Evolutionary conservation across 73 alveolate genomes (phyloP), one percentile per base, ranked within the genome.

Genomic region (Uronychia binucleata): DNA sequence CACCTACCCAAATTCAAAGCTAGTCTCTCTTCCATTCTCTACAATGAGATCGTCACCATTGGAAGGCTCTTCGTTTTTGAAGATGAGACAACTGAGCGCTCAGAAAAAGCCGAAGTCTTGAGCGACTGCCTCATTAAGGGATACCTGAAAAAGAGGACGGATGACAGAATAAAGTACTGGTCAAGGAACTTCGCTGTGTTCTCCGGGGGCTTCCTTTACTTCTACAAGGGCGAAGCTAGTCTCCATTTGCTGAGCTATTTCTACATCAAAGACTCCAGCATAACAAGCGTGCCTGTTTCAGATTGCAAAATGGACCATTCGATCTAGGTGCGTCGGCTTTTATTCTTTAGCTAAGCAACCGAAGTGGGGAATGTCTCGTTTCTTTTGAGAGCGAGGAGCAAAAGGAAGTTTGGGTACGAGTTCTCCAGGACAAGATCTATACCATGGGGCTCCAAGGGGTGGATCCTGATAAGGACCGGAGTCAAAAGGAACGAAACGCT

Each of bases 191-290:
- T 28, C 60, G 25, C 75, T 29, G 80, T 75, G 0, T n/a, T 83
- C 28, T 83, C 90, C 8, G 90, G 90, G 5, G 34, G 28, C 78
- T 83, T 75, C 46, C 75, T 83, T 14, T 83, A 83, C 79, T 83
- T 83, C 67, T 83, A 83, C 33, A 83, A 83, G 34, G 85, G 34
- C n/a, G 30, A 59, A 11, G 1, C 74, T 0, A n/a, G 32, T 31
- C 1, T 30, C 19, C n/a, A 31, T 84, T 85, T 82, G 28, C 34
- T 32, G 26, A 29, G 77, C 28, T 83, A 83, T 76, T 83, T 25
- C 57, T 83, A 75, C 60, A 5, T 83, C 1, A 83, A 76, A 31
- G 84, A 57, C 1, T 13, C 85, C n/a, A n/a, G n/a, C n/a, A n/a
- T n/a, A n/a, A n/a, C n/a, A n/a, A n/a, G n/a, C n/a, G n/a, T n/a